Evolutionary conservation across 2,329 filamentous ascomycete genomes (phyloP), one percentile per base, ranked within the genome.

Genomic region (Hypocreales sp.): DNA sequence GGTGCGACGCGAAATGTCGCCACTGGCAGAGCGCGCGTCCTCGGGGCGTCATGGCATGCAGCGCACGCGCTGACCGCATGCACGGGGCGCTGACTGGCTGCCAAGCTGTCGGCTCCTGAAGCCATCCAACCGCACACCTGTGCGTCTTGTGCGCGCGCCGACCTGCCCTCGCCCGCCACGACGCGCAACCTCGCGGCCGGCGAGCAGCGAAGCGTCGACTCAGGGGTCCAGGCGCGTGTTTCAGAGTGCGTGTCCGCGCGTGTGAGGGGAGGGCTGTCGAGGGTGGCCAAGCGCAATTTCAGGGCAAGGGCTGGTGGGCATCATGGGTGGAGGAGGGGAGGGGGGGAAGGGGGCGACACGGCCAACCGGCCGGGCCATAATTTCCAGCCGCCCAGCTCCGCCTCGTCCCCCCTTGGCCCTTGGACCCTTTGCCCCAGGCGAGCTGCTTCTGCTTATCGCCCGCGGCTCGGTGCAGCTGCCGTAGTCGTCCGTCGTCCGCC

Each of bases 231-330:
- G 11, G 29, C 21, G 22, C 8, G 22, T 36, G 35, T 41, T 37
- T 40, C 39, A 40, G 31, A 33, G 24, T 12, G 27, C 7, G 27
- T 33, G 22, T 33, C 27, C 32, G 33, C 29, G 26, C 30, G 36
- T 37, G 39, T 38, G 38, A 31, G 25, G 31, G 30, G 29, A n/a
- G 22, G 34, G 24, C 25, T 24, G 34, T 30, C 35, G 28, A 28
- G 37, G 35, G 34, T 34, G 31, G 27, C 31, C 24, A 32, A 29
- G 35, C 28, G 34, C 34, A 40, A 44, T 40, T 41, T 43, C 34
- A 38, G 26, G 27, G 34, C 29, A 29, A 32, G 21, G 31, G 34
- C 26, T 22, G 26, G 30, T 24, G 25, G 26, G 26, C 25, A 24
- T 21, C 32, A 37, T n/a, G n/a, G n/a, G 30, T 35, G 39, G 36